Percentiles rank a stretch among this genome's conserved stretches.
These are phyloP conservation scores for Geosmithia putterillii DNA, from an alignment of 2,329 filamentous ascomycete species.

Conservation along the genomic window DNA sequence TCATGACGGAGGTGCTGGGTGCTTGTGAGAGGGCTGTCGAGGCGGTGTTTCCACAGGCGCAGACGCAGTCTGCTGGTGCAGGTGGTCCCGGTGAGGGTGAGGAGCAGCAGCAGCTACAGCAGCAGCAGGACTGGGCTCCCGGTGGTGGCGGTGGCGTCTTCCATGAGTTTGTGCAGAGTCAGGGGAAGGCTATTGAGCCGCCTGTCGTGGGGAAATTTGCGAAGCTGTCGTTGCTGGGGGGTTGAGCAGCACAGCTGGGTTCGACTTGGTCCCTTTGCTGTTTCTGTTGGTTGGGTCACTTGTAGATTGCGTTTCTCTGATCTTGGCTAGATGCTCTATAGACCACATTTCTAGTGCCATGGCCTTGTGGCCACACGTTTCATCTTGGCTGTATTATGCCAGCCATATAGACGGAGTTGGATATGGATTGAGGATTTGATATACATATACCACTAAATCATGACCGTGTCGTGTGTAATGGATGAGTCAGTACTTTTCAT, in stretches of 20 bases:
- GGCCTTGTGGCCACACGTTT: no score
- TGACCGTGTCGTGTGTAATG: no score
- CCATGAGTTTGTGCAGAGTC: conserved; percentile 31
- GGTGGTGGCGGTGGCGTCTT: conserved; percentile 40
- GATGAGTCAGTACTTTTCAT: no score
- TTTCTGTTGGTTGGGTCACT: no score
- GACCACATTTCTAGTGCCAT: no score
- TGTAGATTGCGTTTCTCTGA: no score
- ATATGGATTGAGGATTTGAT: no score
- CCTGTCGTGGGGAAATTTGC: conserved; percentile 36
- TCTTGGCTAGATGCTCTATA: no score
- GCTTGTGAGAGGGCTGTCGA: conserved; percentile 53
- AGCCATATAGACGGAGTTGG: no score
- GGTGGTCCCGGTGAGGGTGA: conserved; percentile 8
- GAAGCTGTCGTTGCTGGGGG: conserved; percentile 38
- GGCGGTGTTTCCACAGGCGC: conserved; percentile 50
- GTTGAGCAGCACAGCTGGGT: conserved; percentile 5
- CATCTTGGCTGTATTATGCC: no score
- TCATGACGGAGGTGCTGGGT: conserved; percentile 62
- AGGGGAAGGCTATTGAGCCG: conserved; percentile 29
- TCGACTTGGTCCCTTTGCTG: no score
- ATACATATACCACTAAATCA: no score
- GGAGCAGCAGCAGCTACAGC: conserved; percentile 1
- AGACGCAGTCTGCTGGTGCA: conserved; percentile 1
- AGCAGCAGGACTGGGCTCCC: conserved; percentile 16